These are phyloP conservation scores for Parietaria judaica DNA, from an alignment of 306 rosid species.

Conservation along the genomic window DNA sequence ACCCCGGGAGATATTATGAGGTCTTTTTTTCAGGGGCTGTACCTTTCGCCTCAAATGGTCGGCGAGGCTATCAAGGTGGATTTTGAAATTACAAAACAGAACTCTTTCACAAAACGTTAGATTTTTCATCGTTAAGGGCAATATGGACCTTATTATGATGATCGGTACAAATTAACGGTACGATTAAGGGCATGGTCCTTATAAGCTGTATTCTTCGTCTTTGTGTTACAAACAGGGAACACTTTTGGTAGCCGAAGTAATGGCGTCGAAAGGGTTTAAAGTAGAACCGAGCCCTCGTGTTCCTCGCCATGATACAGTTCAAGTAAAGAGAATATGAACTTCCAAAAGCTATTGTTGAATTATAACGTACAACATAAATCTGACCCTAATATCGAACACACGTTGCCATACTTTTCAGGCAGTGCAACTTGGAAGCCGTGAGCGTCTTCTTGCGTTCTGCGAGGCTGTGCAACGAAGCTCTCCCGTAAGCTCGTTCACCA, in stretches of 20 bases:
- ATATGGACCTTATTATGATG: too few species aligned
- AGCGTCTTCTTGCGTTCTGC: constrained; percentile 78
- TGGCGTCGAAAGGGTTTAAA: constrained; percentile 71
- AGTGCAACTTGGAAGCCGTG: constrained; percentile 64
- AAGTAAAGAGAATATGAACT: constrained; percentile 33
- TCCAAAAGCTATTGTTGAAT: neutral
- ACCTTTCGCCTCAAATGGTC: constrained; percentile 99
- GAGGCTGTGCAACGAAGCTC: constrained; percentile 95
- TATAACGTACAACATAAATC: too few species aligned
- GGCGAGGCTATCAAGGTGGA: constrained; percentile 92
- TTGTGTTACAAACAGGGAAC: constrained; percentile 47
- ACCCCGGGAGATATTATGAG: constrained; percentile 85
- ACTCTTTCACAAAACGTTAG: too few species aligned
- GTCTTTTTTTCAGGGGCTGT: constrained; percentile 80
- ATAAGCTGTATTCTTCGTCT: too few species aligned
- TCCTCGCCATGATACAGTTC: constrained; percentile 68
- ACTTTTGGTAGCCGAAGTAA: constrained; percentile 72
- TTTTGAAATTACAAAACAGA: too few species aligned
- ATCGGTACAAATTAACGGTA: too few species aligned
- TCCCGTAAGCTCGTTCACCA: constrained; percentile 77
- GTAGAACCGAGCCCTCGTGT: constrained; percentile 85
- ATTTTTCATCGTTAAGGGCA: too few species aligned
- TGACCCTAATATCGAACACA: too few species aligned
- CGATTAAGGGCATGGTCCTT: too few species aligned
- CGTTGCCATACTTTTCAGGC: constrained; percentile 38